A percentile compares a stretch with the other conserved stretches of the same genome.
These are phyloP conservation scores for Euphorbia celastroides DNA, from an alignment of 441 rosid genomes.

Conservation along the genomic window DNA sequence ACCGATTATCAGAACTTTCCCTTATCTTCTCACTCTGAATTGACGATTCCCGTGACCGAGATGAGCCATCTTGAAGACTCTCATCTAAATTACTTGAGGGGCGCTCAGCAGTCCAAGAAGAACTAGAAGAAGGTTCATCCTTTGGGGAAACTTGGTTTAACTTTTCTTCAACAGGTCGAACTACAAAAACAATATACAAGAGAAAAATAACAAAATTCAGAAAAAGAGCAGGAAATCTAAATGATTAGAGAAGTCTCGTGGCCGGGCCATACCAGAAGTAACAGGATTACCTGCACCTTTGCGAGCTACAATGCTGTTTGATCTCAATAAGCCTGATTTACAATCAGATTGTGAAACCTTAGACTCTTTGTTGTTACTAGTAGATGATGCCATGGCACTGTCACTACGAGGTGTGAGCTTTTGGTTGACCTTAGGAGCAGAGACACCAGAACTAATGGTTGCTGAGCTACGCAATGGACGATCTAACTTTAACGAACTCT, in stretches of 20 bases:
- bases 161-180: constrained; percentile 49
- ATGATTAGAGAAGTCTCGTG: constrained; percentile 9
- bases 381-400: constrained; percentile 28
- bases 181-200: constrained; percentile 31
- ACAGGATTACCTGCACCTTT: constrained; percentile 41
- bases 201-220: background rate
- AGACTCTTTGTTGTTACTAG: constrained; percentile 44
- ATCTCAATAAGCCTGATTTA: constrained; percentile 47
- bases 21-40: constrained; percentile 53
- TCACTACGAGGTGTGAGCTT: constrained; percentile 55
- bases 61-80: constrained; percentile 45
- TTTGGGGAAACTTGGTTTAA: constrained; percentile 41
- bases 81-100: constrained; percentile 35
- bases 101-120: constrained; percentile 51
- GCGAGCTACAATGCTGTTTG: constrained; percentile 43
- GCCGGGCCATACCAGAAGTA: constrained; percentile 47
- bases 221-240: constrained; percentile 8
- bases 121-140: constrained; percentile 61
- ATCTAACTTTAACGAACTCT: constrained; percentile 36
- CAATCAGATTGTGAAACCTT: constrained; percentile 58
- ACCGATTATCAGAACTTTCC: constrained; percentile 40
- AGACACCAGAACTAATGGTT: constrained; percentile 31
- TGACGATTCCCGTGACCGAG: constrained; percentile 46
- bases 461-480: constrained; percentile 24
- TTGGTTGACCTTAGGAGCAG: constrained; percentile 44